A percentile compares a stretch with the other conserved stretches of the same genome.
Conservation (phyloP, 1,284 basidiomycete genomes). For the Caloboletus inedulis region DNA sequence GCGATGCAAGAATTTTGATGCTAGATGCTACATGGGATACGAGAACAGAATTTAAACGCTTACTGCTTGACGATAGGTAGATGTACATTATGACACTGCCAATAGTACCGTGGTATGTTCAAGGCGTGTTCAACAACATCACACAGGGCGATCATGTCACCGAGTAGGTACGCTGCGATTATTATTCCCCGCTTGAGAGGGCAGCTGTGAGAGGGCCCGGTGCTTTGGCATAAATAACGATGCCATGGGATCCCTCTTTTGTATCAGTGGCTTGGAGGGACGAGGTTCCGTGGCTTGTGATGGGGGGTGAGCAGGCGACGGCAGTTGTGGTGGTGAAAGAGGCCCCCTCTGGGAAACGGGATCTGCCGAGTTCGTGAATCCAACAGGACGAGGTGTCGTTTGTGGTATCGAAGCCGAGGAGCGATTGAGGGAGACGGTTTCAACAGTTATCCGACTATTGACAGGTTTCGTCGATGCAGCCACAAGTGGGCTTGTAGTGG, state of each 20-base stretch:
- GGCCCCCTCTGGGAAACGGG: constrained; percentile 15
- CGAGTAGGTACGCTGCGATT: constrained; percentile 23
- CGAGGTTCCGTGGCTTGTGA: constrained; percentile 21
- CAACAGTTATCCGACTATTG: constrained; percentile 42
- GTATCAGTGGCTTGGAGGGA: constrained; percentile 36
- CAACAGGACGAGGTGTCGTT: constrained; percentile 13
- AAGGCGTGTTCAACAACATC: background rate
- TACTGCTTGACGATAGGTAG: constrained; percentile 1
- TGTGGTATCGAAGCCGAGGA: constrained; percentile 18
- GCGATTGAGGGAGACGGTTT: constrained; percentile 39
- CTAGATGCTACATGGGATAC: constrained; percentile 15
- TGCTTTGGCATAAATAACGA: constrained; percentile 74
- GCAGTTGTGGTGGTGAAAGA: constrained; percentile 15
- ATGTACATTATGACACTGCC: constrained; percentile 9
- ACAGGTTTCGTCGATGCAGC: constrained; percentile 34
- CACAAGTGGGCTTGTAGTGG: constrained; percentile 35
- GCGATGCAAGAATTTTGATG: constrained; percentile 10
- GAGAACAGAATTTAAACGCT: constrained; percentile 2
- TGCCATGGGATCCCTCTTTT: constrained; percentile 63
- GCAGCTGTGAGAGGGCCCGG: constrained; percentile 60
- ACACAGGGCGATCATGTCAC: constrained; percentile 12
- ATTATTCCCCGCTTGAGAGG: constrained; percentile 30
- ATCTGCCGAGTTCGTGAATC: constrained; percentile 13
- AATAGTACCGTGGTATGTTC: background rate
- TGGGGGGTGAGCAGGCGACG: constrained; percentile 17